These are phyloP conservation scores for Syzygium syzygioides DNA, from an alignment of 441 rosid genomes.

Conservation along the genomic window DNA sequence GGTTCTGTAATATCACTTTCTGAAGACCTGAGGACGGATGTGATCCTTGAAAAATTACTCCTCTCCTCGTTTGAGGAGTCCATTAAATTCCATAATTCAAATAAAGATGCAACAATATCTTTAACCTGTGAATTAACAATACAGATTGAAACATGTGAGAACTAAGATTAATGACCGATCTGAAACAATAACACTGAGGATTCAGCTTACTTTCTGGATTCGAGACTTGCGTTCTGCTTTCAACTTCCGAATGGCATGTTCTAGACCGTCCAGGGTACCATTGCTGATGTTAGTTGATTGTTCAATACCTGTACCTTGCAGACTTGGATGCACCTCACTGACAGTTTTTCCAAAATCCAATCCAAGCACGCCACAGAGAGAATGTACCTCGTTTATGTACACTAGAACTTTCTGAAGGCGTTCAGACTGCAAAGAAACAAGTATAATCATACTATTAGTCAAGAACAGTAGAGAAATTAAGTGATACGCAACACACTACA, in stretches of 20 bases:
- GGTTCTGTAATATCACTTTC: constrained; percentile 64
- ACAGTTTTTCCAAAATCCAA: constrained; percentile 78
- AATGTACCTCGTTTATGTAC: constrained; percentile 77
- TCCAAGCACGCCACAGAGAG: constrained; percentile 82
- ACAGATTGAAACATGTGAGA: background rate
- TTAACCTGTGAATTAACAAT: constrained; percentile 52
- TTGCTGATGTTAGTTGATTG: constrained; percentile 85
- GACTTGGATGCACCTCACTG: constrained; percentile 90
- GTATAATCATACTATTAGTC: background rate
- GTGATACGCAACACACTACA: background rate
- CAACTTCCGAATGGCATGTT: constrained; percentile 56
- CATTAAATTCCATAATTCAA: constrained; percentile 93
- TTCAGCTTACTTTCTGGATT: constrained; percentile 56
- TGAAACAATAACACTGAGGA: background rate
- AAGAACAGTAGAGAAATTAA: background rate
- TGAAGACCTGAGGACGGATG: constrained; percentile 45
- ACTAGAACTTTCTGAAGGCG: constrained; percentile 82
- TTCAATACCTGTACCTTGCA: constrained; percentile 55
- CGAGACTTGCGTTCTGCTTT: constrained; percentile 68
- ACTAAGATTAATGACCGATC: background rate
- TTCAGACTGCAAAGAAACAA: constrained; percentile 64
- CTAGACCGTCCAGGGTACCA: constrained; percentile 74
- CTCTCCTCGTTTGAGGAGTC: constrained; percentile 74
- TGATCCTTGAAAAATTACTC: constrained; percentile 44
- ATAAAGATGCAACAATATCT: constrained; percentile 48